These are phyloP conservation scores for Erythrobasidium yunnanense DNA, from an alignment of 768 basidiomycete genomes.

Conservation along the genomic window DNA sequence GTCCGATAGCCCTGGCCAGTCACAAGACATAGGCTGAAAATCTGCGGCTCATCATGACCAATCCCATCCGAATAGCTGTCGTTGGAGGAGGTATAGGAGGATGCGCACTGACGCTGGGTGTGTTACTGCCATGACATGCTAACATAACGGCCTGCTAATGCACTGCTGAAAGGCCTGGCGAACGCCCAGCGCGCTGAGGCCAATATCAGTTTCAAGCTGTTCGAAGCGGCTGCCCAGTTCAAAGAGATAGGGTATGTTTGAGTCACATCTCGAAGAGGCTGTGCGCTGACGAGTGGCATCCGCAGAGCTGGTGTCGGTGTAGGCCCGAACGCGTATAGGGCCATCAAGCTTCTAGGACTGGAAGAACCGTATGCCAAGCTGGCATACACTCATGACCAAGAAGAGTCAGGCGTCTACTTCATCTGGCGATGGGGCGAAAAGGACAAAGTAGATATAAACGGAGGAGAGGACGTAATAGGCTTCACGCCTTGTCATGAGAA, in stretches of 20 bases:
- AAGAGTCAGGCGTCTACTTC: conserved; percentile 20
- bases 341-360: neutral
- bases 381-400: conserved; percentile 7
- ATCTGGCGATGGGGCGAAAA: conserved; percentile 22
- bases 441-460: neutral
- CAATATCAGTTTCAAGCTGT: neutral
- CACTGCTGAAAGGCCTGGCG: neutral
- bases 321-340: conserved; percentile 2
- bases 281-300: neutral
- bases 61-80: conserved; percentile 1
- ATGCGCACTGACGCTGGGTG: conserved; percentile 9
- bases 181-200: neutral
- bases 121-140: neutral
- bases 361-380: conserved; percentile 2
- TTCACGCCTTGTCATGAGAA: conserved; percentile 16
- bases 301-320: neutral
- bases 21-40: too few species aligned
- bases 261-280: neutral
- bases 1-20: too few species aligned
- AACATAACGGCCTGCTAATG: neutral
- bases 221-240: conserved; percentile 20
- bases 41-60: too few species aligned
- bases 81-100: conserved; percentile 23
- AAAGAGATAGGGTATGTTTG: conserved; percentile 12
- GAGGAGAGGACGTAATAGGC: conserved; percentile 4